A percentile compares a stretch with the other conserved stretches of the same genome.
Evolutionary conservation across 2,329 filamentous ascomycete species (phyloP).

Genomic region (Fusarium sp.): DNA sequence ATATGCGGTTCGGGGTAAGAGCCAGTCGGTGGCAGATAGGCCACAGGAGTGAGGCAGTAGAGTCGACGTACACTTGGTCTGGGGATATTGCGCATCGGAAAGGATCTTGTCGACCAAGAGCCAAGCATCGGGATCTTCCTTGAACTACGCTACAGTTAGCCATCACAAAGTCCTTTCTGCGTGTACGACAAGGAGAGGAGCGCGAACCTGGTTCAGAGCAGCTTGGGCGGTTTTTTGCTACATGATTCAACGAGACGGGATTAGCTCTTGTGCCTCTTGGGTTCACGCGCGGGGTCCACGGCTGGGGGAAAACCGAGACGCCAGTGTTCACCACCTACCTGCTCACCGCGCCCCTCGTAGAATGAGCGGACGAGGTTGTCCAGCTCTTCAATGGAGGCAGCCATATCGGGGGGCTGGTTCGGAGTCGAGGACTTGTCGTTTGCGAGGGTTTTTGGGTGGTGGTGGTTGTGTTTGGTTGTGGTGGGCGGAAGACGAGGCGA

Average conservation of each 20-base stretch:
- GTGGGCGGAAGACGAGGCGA: conserved; percentile 40
- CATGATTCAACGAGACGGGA: conserved; percentile 50
- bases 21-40: background rate
- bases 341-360: conserved; percentile 95
- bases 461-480: conserved; percentile 44
- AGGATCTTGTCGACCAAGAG: conserved; percentile 97
- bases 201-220: conserved; percentile 87
- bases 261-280: conserved; percentile 32
- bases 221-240: conserved; percentile 98
- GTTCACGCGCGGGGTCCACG: conserved; percentile 37
- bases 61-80: conserved; percentile 87
- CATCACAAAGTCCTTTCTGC: background rate
- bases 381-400: conserved; percentile 88
- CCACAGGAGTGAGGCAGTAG: conserved; percentile 27
- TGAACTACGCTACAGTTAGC: conserved; percentile 75
- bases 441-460: conserved; percentile 42
- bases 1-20: background rate
- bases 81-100: conserved; percentile 89
- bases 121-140: conserved; percentile 98
- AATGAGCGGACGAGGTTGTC: conserved; percentile 96
- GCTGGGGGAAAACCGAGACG: conserved; percentile 34
- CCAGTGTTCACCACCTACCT: conserved; percentile 67
- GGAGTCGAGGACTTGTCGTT: conserved; percentile 46
- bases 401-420: conserved; percentile 61
- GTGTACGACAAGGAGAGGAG: conserved; percentile 16